phyloP scores from a whole-genome alignment of 257 asterid species.

The Craterostigma plantagineum region DNA sequence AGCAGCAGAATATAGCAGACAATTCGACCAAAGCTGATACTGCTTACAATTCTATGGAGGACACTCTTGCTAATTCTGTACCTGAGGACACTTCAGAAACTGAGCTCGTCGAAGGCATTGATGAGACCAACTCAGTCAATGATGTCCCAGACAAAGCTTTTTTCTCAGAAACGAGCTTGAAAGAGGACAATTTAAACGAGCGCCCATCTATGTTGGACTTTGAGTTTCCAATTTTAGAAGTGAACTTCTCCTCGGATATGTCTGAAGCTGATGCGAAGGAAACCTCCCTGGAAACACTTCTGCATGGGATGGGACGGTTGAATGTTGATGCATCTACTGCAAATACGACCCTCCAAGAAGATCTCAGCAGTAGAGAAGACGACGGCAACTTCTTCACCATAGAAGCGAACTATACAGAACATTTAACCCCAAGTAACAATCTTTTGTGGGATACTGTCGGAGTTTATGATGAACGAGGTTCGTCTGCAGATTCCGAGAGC shows the following conservation, averaged over 20 bases:
- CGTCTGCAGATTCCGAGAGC: too few species aligned
- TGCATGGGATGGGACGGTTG: conserved; percentile 19
- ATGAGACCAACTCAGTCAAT: conserved; percentile 1
- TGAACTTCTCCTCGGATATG: conserved; percentile 28
- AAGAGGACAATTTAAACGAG: conserved; percentile 7
- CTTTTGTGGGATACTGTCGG: too few species aligned
- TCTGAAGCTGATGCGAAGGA: conserved; percentile 4
- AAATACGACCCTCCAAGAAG: neutral
- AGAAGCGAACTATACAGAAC: too few species aligned
- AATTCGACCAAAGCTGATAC: conserved; percentile 8
- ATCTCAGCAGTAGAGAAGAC: too few species aligned
- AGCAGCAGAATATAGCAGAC: too few species aligned
- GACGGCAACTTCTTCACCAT: too few species aligned
- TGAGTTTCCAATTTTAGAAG: conserved; percentile 52
- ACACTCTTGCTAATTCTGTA: conserved; percentile 10
- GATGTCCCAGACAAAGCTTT: conserved; percentile 9
- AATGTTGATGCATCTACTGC: conserved; percentile 11
- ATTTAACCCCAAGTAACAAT: too few species aligned
- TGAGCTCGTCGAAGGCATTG: conserved; percentile 6
- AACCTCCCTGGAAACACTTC: conserved; percentile 44
- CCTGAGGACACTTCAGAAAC: conserved; percentile 8
- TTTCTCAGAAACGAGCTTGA: conserved; percentile 8
- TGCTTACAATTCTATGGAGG: conserved; percentile 8
- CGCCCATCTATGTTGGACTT: conserved; percentile 23
- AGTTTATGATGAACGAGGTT: too few species aligned